Evolutionary conservation across 208 protist genomes (phyloP).

Genomic region (Strigomonas culicis): DNA sequence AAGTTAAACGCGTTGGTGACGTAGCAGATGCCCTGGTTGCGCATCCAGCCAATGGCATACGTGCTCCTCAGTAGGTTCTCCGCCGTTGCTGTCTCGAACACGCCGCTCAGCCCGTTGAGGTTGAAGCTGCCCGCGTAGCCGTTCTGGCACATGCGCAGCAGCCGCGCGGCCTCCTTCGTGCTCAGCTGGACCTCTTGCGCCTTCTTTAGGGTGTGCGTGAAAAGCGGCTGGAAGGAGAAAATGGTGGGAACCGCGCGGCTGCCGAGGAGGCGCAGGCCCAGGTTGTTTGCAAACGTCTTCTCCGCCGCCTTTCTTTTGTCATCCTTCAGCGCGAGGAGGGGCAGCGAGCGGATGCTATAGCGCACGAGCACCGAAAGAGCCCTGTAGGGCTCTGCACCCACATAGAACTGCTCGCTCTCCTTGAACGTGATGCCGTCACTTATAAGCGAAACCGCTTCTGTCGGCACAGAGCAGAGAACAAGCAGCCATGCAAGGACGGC

Average conservation of each 20-base stretch:
- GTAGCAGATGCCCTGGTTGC: not conserved
- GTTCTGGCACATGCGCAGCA: slow-evolving; percentile 40
- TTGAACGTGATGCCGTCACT: too few species aligned
- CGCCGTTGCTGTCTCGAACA: slow-evolving; percentile 11
- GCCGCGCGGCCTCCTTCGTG: slow-evolving; percentile 15
- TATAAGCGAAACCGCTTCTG: too few species aligned
- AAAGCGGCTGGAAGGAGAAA: slow-evolving; percentile 55
- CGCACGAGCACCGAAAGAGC: slow-evolving; percentile 86
- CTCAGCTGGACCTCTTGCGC: slow-evolving; percentile 32
- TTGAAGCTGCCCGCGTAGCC: slow-evolving; percentile 60
- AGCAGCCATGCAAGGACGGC: too few species aligned
- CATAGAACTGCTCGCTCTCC: slow-evolving; percentile 9
- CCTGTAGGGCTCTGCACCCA: slow-evolving; percentile 89
- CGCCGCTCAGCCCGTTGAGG: slow-evolving; percentile 56
- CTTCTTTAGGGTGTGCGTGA: slow-evolving; percentile 30
- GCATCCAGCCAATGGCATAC: not conserved
- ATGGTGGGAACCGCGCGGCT: slow-evolving; percentile 92
- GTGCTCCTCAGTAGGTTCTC: not conserved
- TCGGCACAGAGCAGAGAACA: too few species aligned
- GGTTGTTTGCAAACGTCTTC: too few species aligned
- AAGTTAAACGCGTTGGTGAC: slow-evolving; percentile 9
- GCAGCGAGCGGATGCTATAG: slow-evolving; percentile 92
- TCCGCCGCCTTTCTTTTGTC: slow-evolving; percentile 29
- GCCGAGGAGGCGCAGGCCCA: slow-evolving; percentile 94
- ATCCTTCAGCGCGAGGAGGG: slow-evolving; percentile 53